A percentile compares a stretch with the other conserved stretches of the same genome.
These are phyloP conservation scores for Acorus gramineus DNA, from an alignment of 106 monocot genomes.

Conservation along the genomic window DNA sequence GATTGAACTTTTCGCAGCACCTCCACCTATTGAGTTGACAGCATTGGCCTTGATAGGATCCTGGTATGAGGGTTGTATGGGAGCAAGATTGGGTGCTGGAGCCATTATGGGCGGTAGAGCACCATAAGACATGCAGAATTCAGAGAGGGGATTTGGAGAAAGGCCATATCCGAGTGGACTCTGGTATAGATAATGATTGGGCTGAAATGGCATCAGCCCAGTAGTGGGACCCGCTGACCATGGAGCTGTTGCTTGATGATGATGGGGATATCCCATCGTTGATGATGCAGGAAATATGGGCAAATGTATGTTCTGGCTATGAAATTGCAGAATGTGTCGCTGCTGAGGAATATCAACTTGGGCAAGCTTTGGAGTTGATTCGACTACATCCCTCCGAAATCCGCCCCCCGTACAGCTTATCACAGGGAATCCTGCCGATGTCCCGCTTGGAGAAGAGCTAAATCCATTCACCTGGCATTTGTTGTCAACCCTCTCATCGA, in stretches of 20 bases:
- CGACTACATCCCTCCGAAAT: slow-evolving; percentile 1
- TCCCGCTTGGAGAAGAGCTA: slow-evolving; percentile 1
- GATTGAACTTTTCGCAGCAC: neutral
- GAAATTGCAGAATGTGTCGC: slow-evolving; percentile 20
- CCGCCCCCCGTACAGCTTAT: neutral
- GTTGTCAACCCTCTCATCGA: slow-evolving; percentile 2
- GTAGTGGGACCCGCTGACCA: slow-evolving; percentile 37
- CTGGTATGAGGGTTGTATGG: slow-evolving; percentile 9
- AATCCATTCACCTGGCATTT: slow-evolving; percentile 12
- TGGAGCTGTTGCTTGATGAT: slow-evolving; percentile 9
- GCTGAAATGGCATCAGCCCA: slow-evolving; percentile 41
- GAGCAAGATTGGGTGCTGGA: slow-evolving; percentile 10
- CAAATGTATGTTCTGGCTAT: slow-evolving; percentile 23
- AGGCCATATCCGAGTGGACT: slow-evolving; percentile 40
- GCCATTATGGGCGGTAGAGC: slow-evolving; percentile 18
- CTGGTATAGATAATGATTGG: slow-evolving; percentile 35
- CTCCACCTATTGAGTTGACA: slow-evolving; percentile 13
- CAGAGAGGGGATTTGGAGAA: slow-evolving; percentile 18
- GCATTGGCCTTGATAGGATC: slow-evolving; percentile 1
- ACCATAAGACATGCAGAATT: slow-evolving; percentile 30
- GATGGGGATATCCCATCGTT: slow-evolving; percentile 28
- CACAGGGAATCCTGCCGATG: slow-evolving; percentile 8
- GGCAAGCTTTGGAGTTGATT: slow-evolving; percentile 4
- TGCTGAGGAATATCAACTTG: slow-evolving; percentile 8
- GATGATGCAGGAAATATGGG: slow-evolving; percentile 24